phyloP scores from a whole-genome alignment of 176 grass and related monocot species.

The Typha latifolia region DNA sequence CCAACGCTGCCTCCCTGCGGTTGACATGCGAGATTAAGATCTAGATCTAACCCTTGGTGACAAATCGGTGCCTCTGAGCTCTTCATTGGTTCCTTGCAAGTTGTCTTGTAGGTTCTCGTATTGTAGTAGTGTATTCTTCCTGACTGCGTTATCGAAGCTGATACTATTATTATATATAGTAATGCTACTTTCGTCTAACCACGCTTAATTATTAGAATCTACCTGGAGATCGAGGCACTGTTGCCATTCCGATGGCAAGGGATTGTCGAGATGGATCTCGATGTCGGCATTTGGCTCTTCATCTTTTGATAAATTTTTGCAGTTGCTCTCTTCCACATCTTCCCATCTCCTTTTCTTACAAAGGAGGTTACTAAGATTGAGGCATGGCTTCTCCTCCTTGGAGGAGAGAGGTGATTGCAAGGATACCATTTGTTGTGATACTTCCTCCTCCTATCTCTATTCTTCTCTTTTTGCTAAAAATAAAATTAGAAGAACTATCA shows the following conservation, averaged over 20 bases:
- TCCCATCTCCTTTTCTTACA: constrained; percentile 56
- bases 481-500: too few relatives aligned
- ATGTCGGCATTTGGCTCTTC: constrained; percentile 24
- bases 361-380: constrained; percentile 20
- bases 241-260: constrained; percentile 71
- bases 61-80: constrained; percentile 11
- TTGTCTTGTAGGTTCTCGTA: constrained; percentile 73
- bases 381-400: constrained; percentile 40
- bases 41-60: constrained; percentile 44
- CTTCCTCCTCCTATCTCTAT: background rate
- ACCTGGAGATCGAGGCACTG: constrained; percentile 92
- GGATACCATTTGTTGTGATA: constrained; percentile 39
- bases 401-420: constrained; percentile 50
- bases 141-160: constrained; percentile 25
- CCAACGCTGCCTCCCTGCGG: constrained; percentile 4
- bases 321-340: constrained; percentile 5
- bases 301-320: background rate
- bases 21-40: constrained; percentile 63
- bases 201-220: background rate
- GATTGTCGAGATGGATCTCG: constrained; percentile 66
- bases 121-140: constrained; percentile 88
- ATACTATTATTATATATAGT: too few relatives aligned
- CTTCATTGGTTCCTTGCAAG: constrained; percentile 50
- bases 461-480: background rate
- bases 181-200: background rate